A percentile compares a stretch with the other conserved stretches of the same genome.
These are phyloP conservation scores for Bipolaris victoriae DNA, from an alignment of 2,329 filamentous ascomycete species.

Conservation along the genomic window DNA sequence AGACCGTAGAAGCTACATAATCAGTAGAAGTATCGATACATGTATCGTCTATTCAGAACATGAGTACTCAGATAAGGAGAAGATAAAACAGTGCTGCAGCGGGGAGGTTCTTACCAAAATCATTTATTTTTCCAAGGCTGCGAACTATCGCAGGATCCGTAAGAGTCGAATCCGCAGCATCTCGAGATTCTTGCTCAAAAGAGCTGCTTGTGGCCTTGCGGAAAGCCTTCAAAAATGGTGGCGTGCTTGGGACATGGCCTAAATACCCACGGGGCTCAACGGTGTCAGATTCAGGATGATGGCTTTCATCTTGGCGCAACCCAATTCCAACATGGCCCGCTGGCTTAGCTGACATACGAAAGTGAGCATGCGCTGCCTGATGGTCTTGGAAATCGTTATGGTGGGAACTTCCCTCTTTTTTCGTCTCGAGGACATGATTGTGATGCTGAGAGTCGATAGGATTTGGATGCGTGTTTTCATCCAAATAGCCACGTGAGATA, in stretches of 20 bases:
- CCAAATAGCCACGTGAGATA: neutral
- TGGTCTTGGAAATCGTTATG: neutral
- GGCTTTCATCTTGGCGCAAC: neutral
- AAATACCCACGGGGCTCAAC: too few relatives aligned
- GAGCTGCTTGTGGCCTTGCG: constrained; percentile 21
- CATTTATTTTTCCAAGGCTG: constrained; percentile 19
- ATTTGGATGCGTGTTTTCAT: neutral
- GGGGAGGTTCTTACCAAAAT: constrained; percentile 23
- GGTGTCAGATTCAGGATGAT: neutral
- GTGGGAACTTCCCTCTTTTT: neutral
- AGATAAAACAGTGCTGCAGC: neutral
- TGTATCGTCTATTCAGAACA: constrained; percentile 9
- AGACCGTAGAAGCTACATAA: neutral
- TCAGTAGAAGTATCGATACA: neutral
- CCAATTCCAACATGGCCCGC: neutral
- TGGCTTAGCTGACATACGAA: too few relatives aligned
- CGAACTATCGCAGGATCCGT: constrained; percentile 25
- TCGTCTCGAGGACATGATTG: neutral
- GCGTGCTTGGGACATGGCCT: neutral
- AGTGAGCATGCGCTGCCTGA: neutral
- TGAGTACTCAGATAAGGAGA: constrained; percentile 22
- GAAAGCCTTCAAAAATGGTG: neutral
- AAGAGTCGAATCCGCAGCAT: constrained; percentile 7
- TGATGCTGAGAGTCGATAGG: neutral
- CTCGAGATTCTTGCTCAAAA: constrained; percentile 22